Evolutionary conservation across 495 filamentous ascomycete genomes (phyloP).

Genomic region (Penicillium argentinense): DNA sequence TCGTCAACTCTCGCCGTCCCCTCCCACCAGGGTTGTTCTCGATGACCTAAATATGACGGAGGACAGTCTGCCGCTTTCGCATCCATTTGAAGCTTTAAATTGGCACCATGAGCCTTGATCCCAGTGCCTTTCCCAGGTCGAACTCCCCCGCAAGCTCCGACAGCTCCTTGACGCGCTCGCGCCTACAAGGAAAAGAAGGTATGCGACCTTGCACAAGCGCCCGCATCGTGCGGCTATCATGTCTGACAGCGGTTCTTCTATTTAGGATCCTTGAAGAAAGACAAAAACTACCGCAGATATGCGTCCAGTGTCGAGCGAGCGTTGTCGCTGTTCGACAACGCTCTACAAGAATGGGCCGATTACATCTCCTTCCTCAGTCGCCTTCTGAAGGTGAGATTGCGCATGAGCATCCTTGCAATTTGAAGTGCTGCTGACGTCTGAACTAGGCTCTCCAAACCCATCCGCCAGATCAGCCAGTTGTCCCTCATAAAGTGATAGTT

Average conservation of each 20-base stretch:
- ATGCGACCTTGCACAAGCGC: constrained; percentile 8
- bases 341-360: constrained; percentile 97
- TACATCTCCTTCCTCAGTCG: constrained; percentile 97
- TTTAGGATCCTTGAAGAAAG: constrained; percentile 70
- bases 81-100: constrained; percentile 27
- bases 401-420: not conserved
- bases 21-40: constrained; percentile 13
- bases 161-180: constrained; percentile 65
- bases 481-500: constrained; percentile 82
- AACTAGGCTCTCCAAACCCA: constrained; percentile 82
- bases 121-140: constrained; percentile 62
- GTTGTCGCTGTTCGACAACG: constrained; percentile 86
- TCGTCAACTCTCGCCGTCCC: constrained; percentile 13
- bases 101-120: constrained; percentile 70
- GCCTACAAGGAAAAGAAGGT: constrained; percentile 54
- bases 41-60: constrained; percentile 43
- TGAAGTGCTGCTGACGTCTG: constrained; percentile 19
- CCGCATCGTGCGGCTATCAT: too few species aligned
- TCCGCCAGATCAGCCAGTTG: constrained; percentile 63
- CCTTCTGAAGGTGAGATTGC: constrained; percentile 71
- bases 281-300: constrained; percentile 91
- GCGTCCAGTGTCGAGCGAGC: constrained; percentile 84
- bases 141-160: constrained; percentile 77
- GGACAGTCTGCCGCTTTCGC: constrained; percentile 20
- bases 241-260: constrained; percentile 4